Evolutionary conservation across 208 protist species (phyloP), one percentile per base, ranked within the genome.

Genomic region (Trypanosoma avium): DNA sequence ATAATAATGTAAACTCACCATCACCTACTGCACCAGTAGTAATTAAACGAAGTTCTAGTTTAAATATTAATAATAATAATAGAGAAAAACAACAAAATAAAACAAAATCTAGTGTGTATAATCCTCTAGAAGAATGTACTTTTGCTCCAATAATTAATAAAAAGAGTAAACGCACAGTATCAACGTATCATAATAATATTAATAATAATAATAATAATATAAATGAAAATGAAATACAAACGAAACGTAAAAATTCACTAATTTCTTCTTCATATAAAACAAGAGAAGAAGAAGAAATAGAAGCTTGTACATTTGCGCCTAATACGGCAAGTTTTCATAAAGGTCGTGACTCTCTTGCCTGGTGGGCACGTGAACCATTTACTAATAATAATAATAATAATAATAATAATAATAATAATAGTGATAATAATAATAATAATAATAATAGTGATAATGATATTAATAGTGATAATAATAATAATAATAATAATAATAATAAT

Each of bases 51-150:
- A n/a, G n/a, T n/a, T n/a, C n/a, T n/a, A 56, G 71, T 76, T 38
- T 59, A 60, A 29, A 71, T 45, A 42, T 73, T 61, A 1, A 42
- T 50, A 10, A 73, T 61, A 32, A 61, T 38, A 13, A 49, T 62
- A 10, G 38, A 47, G 46, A 74, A 73, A 50, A 74, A 36, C 54
- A 21, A 43, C 43, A 42, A 38, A 80, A 70, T 62, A 67, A 74
- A 45, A 56, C 61, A 17, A n/a, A n/a, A n/a, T n/a, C n/a, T n/a
- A n/a, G n/a, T n/a, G 33, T 70, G 8, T 79, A 75, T 54, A 68
- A 79, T 42, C 74, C 72, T 36, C 77, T 83, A 67, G 61, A 57
- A 17, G 77, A 75, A 59, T 87, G 81, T 61, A 87, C 81, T 38
- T 87, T 87, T 63, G 57, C 59, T 21, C 81, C 81, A 17, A 48